Conservation (phyloP, 768 basidiomycete genomes). For the Pleurotus pulmonarius region DNA sequence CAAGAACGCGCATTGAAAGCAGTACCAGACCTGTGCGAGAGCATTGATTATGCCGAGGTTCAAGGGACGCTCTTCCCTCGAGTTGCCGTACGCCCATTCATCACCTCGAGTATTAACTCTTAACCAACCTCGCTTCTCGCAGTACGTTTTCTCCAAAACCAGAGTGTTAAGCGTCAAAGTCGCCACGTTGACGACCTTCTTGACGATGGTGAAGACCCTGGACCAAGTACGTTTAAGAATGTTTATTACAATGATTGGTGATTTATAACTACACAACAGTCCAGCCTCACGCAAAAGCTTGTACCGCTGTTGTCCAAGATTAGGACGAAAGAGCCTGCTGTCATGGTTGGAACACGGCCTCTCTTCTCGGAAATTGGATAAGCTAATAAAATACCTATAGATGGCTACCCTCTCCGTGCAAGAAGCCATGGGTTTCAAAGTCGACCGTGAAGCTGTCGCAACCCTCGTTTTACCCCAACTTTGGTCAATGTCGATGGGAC, state of each 20-base stretch:
- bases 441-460: constrained; percentile 90
- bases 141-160: constrained; percentile 94
- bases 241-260: neutral
- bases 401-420: constrained; percentile 88
- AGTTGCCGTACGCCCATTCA: constrained; percentile 68
- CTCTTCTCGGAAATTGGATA: neutral
- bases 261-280: constrained; percentile 30
- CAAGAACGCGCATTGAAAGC: constrained; percentile 85
- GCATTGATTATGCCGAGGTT: constrained; percentile 93
- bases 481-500: constrained; percentile 98
- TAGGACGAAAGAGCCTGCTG: constrained; percentile 92
- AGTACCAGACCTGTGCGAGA: constrained; percentile 88
- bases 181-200: constrained; percentile 76
- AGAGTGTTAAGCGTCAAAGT: constrained; percentile 90
- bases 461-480: constrained; percentile 86
- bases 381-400: constrained; percentile 29
- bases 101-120: neutral
- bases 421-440: constrained; percentile 94
- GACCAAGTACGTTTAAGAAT: constrained; percentile 58
- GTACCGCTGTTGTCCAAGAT: constrained; percentile 94
- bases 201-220: constrained; percentile 84
- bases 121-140: constrained; percentile 7
- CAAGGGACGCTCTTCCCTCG: constrained; percentile 87
- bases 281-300: constrained; percentile 89
- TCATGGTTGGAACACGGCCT: constrained; percentile 59